Evolutionary conservation across 2,329 filamentous ascomycete species (phyloP).

Genomic region (Aspergillus pseudoterreus): DNA sequence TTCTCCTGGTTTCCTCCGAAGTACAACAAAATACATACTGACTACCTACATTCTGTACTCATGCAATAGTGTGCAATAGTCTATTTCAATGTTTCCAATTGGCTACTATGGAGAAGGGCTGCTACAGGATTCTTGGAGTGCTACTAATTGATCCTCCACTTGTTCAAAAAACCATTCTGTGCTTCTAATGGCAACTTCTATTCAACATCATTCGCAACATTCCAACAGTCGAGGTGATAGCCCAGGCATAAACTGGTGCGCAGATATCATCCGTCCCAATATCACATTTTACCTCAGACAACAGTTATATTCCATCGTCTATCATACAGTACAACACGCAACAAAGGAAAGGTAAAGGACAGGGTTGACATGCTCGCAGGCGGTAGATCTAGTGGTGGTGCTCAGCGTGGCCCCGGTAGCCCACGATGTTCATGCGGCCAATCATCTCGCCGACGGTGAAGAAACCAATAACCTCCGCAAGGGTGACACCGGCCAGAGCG

Average conservation of each 20-base stretch:
- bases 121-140: no score
- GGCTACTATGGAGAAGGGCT: no score
- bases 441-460: conserved; percentile 98
- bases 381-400: conserved; percentile 39
- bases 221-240: no score
- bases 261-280: neutral
- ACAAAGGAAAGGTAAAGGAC: conserved; percentile 31
- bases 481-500: conserved; percentile 69
- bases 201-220: no score
- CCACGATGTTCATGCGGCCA: conserved; percentile 89
- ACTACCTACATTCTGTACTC: no score
- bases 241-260: no score
- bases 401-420: conserved; percentile 71
- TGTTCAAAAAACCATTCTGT: no score
- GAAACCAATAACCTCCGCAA: conserved; percentile 88
- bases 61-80: no score
- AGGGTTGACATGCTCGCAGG: conserved; percentile 23
- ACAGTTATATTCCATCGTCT: conserved; percentile 46
- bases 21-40: neutral
- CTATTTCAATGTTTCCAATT: no score
- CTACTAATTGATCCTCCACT: no score
- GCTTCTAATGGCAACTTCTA: no score
- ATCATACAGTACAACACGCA: conserved; percentile 43
- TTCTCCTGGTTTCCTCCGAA: neutral
- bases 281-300: conserved; percentile 33